Evolutionary conservation across 257 asterid species (phyloP).

Genomic region (Fraxinus cuspidata): DNA sequence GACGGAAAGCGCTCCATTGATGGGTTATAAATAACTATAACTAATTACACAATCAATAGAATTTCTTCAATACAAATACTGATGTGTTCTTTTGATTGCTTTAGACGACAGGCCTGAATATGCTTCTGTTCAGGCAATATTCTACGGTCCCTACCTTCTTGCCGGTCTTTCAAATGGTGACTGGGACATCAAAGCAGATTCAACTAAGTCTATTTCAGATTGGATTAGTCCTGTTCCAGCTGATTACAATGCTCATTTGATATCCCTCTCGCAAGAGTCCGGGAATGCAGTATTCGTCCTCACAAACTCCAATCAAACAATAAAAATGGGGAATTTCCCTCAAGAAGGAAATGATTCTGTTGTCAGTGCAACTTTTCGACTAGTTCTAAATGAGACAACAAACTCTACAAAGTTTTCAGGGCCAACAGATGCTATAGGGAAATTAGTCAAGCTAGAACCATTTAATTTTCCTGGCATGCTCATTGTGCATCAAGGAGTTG

Average conservation of each 20-base stretch:
- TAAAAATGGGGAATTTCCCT: conserved; percentile 51
- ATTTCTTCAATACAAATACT: not conserved
- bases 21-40: no score
- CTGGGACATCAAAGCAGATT: conserved; percentile 59
- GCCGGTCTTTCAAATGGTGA: conserved; percentile 69
- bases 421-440: conserved; percentile 40
- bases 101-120: conserved; percentile 74
- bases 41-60: not conserved
- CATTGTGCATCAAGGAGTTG: conserved; percentile 56
- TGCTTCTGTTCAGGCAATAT: conserved; percentile 68
- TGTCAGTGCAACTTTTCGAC: conserved; percentile 53
- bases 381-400: conserved; percentile 31
- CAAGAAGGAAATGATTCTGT: conserved; percentile 63
- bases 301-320: conserved; percentile 41
- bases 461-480: conserved; percentile 63
- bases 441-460: conserved; percentile 64
- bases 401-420: conserved; percentile 18
- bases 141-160: conserved; percentile 91
- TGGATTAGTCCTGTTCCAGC: conserved; percentile 61
- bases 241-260: conserved; percentile 45
- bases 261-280: conserved; percentile 69
- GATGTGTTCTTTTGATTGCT: conserved; percentile 12
- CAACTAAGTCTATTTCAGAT: conserved; percentile 44
- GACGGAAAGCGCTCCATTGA: no score
- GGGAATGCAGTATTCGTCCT: conserved; percentile 33